Base-by-base conservation (phyloP, 2,329 filamentous ascomycete genomes). In the Trichoderma asperellum region DNA sequence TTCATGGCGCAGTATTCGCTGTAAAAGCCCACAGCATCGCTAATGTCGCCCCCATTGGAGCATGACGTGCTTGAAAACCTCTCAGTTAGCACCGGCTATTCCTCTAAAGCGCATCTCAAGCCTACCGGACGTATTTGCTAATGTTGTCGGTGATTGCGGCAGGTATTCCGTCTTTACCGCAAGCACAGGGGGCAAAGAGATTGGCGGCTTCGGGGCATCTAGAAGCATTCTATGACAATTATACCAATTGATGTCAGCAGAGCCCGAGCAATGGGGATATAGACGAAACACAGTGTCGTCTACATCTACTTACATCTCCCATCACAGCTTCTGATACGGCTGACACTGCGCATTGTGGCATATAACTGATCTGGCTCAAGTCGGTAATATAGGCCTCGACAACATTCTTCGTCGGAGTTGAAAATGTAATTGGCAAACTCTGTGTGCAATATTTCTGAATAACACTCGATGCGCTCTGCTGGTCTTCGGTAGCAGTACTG, bases 351-450 rank as follows among this genome's bases (percentile, higher is more conserved):
- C 78, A 87, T 72, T n/a, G 79, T 75, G 72, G 80, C 75, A 61
- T 74, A 75, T 68, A 86, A 32, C 32, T 77, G 80, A 72, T 74
- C 73, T 72, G 80, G 2, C 84, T 75, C 1, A 87, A 74, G 70
- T 88, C 85, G 14, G 84, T 85, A 56, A 87, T 83, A 66, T 84
- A 86, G 37, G 81, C 77, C 0, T 79, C 77, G 24, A 87, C 82
- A 0, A 80, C 73, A 57, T 81, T 79, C 16, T 71, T 66, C 0
- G 79, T 78, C 14, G 84, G 84, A 12, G 80, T 79, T 4, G 82
- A 74, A 68, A 87, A 85, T 0, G 78, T 73, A 18, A 79, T 72
- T 0, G 76, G 73, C 5, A 72, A 68, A 14, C 75, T 78, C 56
- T 84, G 85, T 68, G 82, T 80, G 74, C 86, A 87, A 73, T 87